phyloP scores from a whole-genome alignment of 768 basidiomycete genomes.

The Amanita jacksonii region DNA sequence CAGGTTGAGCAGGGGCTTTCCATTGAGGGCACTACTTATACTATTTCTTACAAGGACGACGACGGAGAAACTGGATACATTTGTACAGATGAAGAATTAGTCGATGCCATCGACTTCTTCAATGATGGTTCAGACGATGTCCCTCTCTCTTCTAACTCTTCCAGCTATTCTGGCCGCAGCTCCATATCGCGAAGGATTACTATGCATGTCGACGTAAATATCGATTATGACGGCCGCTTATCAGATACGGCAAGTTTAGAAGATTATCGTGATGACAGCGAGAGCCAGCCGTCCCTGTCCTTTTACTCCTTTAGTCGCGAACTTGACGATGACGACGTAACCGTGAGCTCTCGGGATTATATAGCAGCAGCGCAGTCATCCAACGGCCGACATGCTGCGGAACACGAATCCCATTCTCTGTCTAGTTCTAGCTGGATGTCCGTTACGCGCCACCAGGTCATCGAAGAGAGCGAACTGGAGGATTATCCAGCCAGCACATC shows the following conservation, averaged over 20 bases:
- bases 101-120: slow-evolving; percentile 85
- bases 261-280: slow-evolving; percentile 52
- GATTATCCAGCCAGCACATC: not conserved
- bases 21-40: slow-evolving; percentile 58
- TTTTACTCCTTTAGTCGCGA: slow-evolving; percentile 32
- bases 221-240: slow-evolving; percentile 88
- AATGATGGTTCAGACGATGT: slow-evolving; percentile 65
- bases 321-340: slow-evolving; percentile 64
- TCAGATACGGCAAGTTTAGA: slow-evolving; percentile 82
- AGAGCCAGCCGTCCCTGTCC: slow-evolving; percentile 47
- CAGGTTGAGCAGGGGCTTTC: slow-evolving; percentile 85
- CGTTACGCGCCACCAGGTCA: not conserved
- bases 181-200: slow-evolving; percentile 65
- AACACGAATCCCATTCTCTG: slow-evolving; percentile 2
- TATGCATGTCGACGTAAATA: slow-evolving; percentile 61
- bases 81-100: slow-evolving; percentile 60
- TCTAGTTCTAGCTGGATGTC: not conserved
- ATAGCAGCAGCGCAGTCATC: slow-evolving; percentile 18
- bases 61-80: slow-evolving; percentile 74
- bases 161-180: slow-evolving; percentile 63
- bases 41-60: slow-evolving; percentile 80
- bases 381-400: not conserved
- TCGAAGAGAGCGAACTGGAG: not conserved
- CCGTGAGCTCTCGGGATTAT: slow-evolving; percentile 63
- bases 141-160: slow-evolving; percentile 61